Evolutionary conservation across 2,329 filamentous ascomycete genomes (phyloP).

Genomic region (Trichophyton simii): DNA sequence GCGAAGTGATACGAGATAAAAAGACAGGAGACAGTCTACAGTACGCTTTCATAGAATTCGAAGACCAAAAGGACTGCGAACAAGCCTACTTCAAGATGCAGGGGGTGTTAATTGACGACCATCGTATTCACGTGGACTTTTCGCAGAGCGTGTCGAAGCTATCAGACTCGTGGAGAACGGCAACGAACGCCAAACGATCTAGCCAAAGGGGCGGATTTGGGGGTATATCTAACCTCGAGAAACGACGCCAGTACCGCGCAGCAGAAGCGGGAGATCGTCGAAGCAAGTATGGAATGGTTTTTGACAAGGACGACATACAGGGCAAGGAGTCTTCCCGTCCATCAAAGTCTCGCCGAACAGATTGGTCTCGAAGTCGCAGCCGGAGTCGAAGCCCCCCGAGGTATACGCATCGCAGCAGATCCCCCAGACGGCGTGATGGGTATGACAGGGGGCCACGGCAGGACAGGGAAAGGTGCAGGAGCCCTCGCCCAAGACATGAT

Average conservation of each 20-base stretch:
- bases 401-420: conserved; percentile 21
- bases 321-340: conserved; percentile 24
- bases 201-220: conserved; percentile 67
- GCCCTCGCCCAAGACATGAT: conserved; percentile 16
- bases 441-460: neutral
- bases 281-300: conserved; percentile 63
- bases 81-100: conserved; percentile 99
- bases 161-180: conserved; percentile 76
- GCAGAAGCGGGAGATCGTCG: conserved; percentile 39
- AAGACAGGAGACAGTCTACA: conserved; percentile 90
- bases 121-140: conserved; percentile 96
- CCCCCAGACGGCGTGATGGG: conserved; percentile 21
- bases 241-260: conserved; percentile 78
- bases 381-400: conserved; percentile 33
- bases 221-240: conserved; percentile 76
- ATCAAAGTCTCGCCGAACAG: conserved; percentile 7
- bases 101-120: conserved; percentile 88
- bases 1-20: conserved; percentile 88
- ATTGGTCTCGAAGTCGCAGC: conserved; percentile 27
- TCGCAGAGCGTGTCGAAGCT: conserved; percentile 85
- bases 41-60: conserved; percentile 96
- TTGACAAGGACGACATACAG: conserved; percentile 59
- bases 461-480: conserved; percentile 10
- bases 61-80: conserved; percentile 84
- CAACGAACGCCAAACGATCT: conserved; percentile 68